These are phyloP conservation scores for Daldinia eschscholtzii DNA, from an alignment of 2,329 filamentous ascomycete genomes.

Conservation along the genomic window DNA sequence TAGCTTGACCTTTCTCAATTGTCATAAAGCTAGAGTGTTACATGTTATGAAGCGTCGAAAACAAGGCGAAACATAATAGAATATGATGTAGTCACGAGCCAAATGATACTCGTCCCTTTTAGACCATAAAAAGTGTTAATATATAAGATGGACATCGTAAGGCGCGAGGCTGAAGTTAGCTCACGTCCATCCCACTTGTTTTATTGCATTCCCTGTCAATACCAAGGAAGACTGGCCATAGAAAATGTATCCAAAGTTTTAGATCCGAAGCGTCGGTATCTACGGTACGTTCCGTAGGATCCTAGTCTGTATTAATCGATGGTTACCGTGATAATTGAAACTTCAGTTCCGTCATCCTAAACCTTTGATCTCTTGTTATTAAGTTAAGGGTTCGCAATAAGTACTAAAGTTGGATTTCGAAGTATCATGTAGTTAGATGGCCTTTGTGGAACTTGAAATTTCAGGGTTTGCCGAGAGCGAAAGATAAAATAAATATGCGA, in stretches of 20 bases:
- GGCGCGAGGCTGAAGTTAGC: constrained; percentile 28
- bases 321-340: not conserved
- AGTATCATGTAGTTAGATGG: too few relatives aligned
- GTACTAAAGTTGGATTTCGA: too few relatives aligned
- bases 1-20: not conserved
- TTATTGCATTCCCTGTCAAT: constrained; percentile 27
- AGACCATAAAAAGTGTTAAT: too few relatives aligned
- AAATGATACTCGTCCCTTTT: not conserved
- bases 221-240: constrained; percentile 6
- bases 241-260: constrained; percentile 5
- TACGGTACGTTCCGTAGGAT: not conserved
- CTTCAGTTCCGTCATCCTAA: not conserved
- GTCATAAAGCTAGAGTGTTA: not conserved
- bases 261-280: constrained; percentile 33
- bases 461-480: too few relatives aligned
- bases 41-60: not conserved
- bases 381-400: not conserved
- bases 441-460: too few relatives aligned
- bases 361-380: not conserved
- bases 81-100: not conserved
- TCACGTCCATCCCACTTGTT: not conserved
- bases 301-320: not conserved
- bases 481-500: too few relatives aligned
- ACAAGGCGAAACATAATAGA: not conserved
- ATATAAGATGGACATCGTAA: constrained; percentile 10